These are phyloP conservation scores for Tulasnella sp. DNA, from an alignment of 768 basidiomycete species.

Conservation along the genomic window DNA sequence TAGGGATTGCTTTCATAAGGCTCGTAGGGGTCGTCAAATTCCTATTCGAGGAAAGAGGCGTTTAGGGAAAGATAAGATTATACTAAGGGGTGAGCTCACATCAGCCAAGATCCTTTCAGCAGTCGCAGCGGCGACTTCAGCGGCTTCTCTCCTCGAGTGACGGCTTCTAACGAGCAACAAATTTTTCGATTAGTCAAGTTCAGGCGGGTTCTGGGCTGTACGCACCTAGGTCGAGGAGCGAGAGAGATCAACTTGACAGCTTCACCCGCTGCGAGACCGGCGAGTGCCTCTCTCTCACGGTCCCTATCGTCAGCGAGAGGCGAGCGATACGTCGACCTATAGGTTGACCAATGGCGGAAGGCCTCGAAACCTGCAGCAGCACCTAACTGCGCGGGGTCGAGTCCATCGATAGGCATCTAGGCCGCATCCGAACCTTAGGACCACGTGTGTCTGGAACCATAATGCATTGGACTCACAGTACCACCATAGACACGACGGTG, in stretches of 20 bases:
- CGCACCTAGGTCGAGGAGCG: not conserved
- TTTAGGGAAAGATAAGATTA: not conserved
- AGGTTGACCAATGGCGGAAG: conserved; percentile 53
- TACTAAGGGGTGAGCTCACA: not conserved
- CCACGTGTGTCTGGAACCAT: not conserved
- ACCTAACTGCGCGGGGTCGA: conserved; percentile 52
- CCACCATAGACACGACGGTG: conserved; percentile 56
- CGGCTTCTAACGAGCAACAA: conserved; percentile 30
- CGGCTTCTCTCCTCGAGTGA: conserved; percentile 38
- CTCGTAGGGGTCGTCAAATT: conserved; percentile 7
- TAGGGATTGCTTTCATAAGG: not conserved
- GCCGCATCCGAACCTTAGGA: not conserved
- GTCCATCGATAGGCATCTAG: conserved; percentile 39
- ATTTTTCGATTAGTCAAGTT: not conserved
- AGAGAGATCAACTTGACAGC: conserved; percentile 21
- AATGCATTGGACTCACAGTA: conserved; percentile 20
- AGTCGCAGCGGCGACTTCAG: conserved; percentile 56
- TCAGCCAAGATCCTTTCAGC: conserved; percentile 41
- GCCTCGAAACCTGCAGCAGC: conserved; percentile 71
- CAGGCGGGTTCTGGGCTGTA: not conserved
- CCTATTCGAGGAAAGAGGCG: not conserved
- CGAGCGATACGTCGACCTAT: conserved; percentile 36
- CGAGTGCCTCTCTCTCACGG: conserved; percentile 51
- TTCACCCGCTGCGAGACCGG: conserved; percentile 60
- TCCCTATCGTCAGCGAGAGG: conserved; percentile 45